phyloP scores from a whole-genome alignment of 371 early-diverging fungal genomes.

The Umbelopsis sp. region DNA sequence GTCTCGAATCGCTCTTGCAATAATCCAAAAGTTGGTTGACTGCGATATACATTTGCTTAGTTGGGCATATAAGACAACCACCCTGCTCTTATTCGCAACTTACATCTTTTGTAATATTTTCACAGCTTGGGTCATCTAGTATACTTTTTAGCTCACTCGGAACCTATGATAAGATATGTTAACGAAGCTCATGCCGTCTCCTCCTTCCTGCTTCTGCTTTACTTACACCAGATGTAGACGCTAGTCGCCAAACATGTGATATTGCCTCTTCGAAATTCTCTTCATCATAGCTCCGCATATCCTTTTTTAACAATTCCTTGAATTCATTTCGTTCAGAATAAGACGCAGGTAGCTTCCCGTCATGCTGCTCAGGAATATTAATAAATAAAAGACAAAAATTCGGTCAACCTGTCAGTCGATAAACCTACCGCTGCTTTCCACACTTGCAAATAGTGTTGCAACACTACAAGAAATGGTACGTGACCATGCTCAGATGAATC shows the following conservation, averaged over 20 bases:
- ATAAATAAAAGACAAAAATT: neutral
- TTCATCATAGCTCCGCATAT: slow-evolving; percentile 66
- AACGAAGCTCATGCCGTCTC: neutral
- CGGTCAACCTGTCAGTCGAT: neutral
- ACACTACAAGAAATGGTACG: slow-evolving; percentile 84
- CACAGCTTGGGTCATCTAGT: slow-evolving; percentile 56
- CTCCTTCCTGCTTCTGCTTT: neutral
- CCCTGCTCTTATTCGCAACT: slow-evolving; percentile 11
- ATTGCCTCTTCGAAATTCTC: slow-evolving; percentile 92
- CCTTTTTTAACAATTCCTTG: slow-evolving; percentile 58
- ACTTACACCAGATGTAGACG: slow-evolving; percentile 36
- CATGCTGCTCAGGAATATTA: slow-evolving; percentile 33
- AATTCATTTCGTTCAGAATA: slow-evolving; percentile 70
- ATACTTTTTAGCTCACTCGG: slow-evolving; percentile 53
- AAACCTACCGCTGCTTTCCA: slow-evolving; percentile 57
- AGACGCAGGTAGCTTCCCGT: slow-evolving; percentile 57
- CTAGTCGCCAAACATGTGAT: slow-evolving; percentile 57
- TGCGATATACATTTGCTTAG: slow-evolving; percentile 24
- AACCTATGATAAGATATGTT: slow-evolving; percentile 32
- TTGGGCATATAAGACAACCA: neutral
- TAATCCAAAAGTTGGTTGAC: slow-evolving; percentile 87
- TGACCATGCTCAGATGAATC: slow-evolving; percentile 76
- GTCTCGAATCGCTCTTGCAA: slow-evolving; percentile 74
- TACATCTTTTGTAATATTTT: slow-evolving; percentile 55
- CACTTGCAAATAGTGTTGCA: slow-evolving; percentile 71